Evolutionary conservation across 1,139 yeast genomes (phyloP).

Genomic region (Sugiyamaella pinicola): DNA sequence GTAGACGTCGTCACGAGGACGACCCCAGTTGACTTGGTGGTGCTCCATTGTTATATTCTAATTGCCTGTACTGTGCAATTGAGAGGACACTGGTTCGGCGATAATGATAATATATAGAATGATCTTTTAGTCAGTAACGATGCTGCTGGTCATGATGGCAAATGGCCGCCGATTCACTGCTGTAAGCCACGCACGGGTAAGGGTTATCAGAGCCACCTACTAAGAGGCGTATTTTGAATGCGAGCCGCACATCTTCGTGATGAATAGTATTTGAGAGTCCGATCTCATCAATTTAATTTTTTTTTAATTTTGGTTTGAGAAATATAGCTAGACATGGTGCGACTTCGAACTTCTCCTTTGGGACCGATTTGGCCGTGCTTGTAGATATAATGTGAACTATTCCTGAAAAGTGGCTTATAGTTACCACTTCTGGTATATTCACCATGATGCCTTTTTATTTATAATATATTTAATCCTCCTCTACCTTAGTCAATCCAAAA

Average conservation of each 20-base stretch:
- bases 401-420: not conserved
- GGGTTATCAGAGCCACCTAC: not conserved
- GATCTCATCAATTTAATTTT: too few relatives aligned
- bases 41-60: conserved; percentile 69
- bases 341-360: not conserved
- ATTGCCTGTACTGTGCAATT: not conserved
- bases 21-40: conserved; percentile 95
- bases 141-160: not conserved
- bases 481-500: not conserved
- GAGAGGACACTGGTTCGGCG: not conserved
- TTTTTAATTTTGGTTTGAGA: too few relatives aligned
- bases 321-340: too few relatives aligned
- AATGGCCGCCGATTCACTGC: too few relatives aligned
- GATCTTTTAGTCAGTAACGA: not conserved
- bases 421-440: not conserved
- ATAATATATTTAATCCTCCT: not conserved
- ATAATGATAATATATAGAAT: not conserved
- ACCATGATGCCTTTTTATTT: not conserved
- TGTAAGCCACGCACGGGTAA: too few relatives aligned
- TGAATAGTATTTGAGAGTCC: too few relatives aligned
- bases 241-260: too few relatives aligned
- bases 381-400: too few relatives aligned
- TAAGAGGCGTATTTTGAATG: not conserved
- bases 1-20: conserved; percentile 80
- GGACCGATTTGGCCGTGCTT: not conserved